Evolutionary conservation across 768 basidiomycete species (phyloP).

Genomic region (Imleria badia): DNA sequence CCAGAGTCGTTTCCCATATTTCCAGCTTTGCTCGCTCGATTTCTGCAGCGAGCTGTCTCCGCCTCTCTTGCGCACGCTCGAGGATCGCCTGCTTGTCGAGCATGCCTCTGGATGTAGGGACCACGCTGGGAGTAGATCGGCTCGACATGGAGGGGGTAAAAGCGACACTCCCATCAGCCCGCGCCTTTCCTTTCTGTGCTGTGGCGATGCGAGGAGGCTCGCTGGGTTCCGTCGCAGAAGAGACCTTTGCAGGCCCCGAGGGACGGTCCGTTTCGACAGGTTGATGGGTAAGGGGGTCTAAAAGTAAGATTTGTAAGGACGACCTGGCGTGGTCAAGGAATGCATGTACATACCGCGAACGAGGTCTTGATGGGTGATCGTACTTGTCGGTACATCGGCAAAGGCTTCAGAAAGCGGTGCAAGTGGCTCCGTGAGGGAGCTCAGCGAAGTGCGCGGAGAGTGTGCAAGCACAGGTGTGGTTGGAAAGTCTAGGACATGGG

Average conservation of each 20-base stretch:
- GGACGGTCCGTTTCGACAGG: background rate
- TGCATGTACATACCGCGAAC: constrained; percentile 8
- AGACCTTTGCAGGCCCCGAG: background rate
- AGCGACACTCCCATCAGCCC: background rate
- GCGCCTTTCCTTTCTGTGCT: constrained; percentile 21
- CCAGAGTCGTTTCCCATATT: constrained; percentile 72
- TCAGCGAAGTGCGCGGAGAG: constrained; percentile 34
- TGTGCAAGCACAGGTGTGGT: constrained; percentile 21
- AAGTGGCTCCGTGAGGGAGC: constrained; percentile 29
- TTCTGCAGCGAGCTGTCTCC: constrained; percentile 50
- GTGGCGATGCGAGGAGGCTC: background rate
- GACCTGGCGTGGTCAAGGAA: background rate
- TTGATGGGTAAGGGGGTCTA: constrained; percentile 5
- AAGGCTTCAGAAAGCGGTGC: constrained; percentile 24
- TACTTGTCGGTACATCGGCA: constrained; percentile 4
- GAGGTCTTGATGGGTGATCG: background rate
- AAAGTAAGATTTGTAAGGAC: constrained; percentile 4
- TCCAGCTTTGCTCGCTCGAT: constrained; percentile 61
- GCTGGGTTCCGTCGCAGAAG: background rate
- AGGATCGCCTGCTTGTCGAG: constrained; percentile 46
- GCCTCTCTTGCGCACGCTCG: constrained; percentile 52
- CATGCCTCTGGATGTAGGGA: background rate
- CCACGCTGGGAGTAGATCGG: background rate
- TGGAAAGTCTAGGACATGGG: constrained; percentile 3
- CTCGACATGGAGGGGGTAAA: background rate